Conservation (phyloP, 371 early-diverging fungal species). For the Mucor sp. region DNA sequence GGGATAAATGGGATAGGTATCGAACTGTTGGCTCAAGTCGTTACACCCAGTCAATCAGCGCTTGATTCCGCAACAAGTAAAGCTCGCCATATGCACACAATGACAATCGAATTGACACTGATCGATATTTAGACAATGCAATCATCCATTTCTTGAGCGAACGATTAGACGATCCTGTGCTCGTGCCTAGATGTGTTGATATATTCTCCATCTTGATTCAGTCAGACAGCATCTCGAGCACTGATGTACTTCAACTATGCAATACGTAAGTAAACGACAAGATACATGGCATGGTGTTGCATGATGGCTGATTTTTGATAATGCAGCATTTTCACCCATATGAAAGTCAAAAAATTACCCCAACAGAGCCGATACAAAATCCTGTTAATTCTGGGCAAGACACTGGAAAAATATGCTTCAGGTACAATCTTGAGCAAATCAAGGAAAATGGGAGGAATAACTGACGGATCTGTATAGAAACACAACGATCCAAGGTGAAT, state of each 20-base stretch:
- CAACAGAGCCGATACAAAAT: conserved; percentile 30
- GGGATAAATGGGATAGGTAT: conserved; percentile 18
- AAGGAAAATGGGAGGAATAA: not conserved
- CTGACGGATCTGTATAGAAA: conserved; percentile 9
- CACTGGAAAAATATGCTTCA: conserved; percentile 19
- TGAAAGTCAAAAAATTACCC: conserved; percentile 19
- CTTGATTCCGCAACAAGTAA: conserved; percentile 28
- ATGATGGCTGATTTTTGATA: not conserved
- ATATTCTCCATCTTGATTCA: conserved; percentile 15
- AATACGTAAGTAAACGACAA: conserved; percentile 9
- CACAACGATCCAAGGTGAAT: conserved; percentile 35
- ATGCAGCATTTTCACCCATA: conserved; percentile 20
- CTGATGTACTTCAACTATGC: conserved; percentile 14
- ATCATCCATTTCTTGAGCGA: conserved; percentile 16
- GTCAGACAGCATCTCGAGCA: conserved; percentile 11
- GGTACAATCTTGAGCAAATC: conserved; percentile 9
- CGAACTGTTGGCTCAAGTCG: conserved; percentile 31
- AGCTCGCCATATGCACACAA: not conserved
- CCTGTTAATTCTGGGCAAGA: conserved; percentile 19
- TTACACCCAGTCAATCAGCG: conserved; percentile 27
- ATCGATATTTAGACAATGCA: conserved; percentile 10
- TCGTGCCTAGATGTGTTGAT: conserved; percentile 16
- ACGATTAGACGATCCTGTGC: not conserved
- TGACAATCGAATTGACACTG: not conserved
- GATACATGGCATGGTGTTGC: not conserved